Evolutionary conservation across 2,329 filamentous ascomycete species (phyloP), one percentile per base, ranked within the genome.

Genomic region (Malbranchea cinnamomea): DNA sequence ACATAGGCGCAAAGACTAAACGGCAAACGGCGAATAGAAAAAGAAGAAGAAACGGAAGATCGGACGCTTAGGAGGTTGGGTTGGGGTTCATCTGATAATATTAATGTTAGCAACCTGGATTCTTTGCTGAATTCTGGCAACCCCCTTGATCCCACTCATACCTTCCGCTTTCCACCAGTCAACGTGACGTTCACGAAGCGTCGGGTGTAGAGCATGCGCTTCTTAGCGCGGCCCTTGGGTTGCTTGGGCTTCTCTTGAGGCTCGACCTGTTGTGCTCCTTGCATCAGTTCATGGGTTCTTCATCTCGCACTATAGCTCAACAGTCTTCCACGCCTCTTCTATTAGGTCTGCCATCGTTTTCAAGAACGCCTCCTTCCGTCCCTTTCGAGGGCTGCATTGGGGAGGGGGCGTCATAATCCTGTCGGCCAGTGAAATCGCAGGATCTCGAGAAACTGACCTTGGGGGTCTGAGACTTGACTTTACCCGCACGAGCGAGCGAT

Each of bases 131-230:
- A 24, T 23, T 21, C 13, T 5, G 16, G 9, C 17, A 14, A 24
- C 22, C 22, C 10, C 35, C 18, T 31, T 32, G 38, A 44, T n/a
- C n/a, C n/a, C n/a, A n/a, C n/a, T n/a, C 67, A 56, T 63, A 89
- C 83, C 83, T 94, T 94, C 65, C 87, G 74, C 85, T 95, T 95
- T 68, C 87, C 87, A 63, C 84, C 85, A 46, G 85, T 91, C 66
- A 93, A 73, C 56, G 82, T 89, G 59, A 95, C 84, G 68, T 95
- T 94, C 50, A 95, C 85, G 71, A 95, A 95, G 56, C 87, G 84
- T 62, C 87, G 80, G 52, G 83, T 93, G 75, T 94, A 94, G 62
- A 74, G 76, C 61, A 91, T 76, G 57, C 87, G 76, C 84, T 95
- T 95, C 69, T 89, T 83, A 50, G 87, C 87, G 58, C 87, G 84